Evolutionary conservation across 805 yeast species (phyloP).

Genomic region (Limtongia smithiae): DNA sequence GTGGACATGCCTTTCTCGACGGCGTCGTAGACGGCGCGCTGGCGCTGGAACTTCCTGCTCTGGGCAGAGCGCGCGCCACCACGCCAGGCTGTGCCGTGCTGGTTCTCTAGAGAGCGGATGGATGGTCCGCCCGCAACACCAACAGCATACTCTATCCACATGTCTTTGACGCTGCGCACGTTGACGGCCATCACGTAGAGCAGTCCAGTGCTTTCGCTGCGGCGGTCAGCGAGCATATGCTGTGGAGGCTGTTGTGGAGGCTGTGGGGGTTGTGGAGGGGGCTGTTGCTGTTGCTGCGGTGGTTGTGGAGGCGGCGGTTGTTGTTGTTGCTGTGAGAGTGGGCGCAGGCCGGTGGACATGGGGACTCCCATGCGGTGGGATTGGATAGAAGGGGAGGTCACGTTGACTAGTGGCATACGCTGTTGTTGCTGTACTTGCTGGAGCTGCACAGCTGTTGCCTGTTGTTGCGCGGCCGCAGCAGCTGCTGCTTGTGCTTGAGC

Average conservation of each 20-base stretch:
- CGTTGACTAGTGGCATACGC: neutral
- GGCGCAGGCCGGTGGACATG: too few relatives aligned
- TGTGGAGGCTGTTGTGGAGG: neutral
- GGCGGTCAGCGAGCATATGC: neutral
- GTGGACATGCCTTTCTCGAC: constrained; percentile 18
- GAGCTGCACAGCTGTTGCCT: too few relatives aligned
- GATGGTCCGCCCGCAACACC: constrained; percentile 25
- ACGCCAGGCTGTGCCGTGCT: constrained; percentile 27
- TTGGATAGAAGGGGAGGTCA: too few relatives aligned
- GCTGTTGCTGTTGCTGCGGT: neutral
- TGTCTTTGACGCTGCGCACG: constrained; percentile 20
- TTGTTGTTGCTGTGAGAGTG: constrained; percentile 7
- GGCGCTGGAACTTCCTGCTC: constrained; percentile 25
- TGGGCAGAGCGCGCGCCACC: constrained; percentile 28
- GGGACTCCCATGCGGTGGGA: neutral
- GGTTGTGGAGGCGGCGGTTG: constrained; percentile 1
- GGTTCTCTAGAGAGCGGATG: constrained; percentile 17
- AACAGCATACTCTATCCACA: constrained; percentile 26
- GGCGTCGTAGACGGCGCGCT: constrained; percentile 21
- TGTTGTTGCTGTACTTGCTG: constrained; percentile 5
- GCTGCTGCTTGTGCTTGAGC: too few relatives aligned
- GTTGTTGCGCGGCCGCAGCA: too few relatives aligned
- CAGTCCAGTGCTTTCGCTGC: constrained; percentile 4
- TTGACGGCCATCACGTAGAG: constrained; percentile 26
- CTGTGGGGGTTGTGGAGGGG: neutral